Evolutionary conservation across 2,329 filamentous ascomycete species (phyloP).

Genomic region (Leptographium wingfieldii): DNA sequence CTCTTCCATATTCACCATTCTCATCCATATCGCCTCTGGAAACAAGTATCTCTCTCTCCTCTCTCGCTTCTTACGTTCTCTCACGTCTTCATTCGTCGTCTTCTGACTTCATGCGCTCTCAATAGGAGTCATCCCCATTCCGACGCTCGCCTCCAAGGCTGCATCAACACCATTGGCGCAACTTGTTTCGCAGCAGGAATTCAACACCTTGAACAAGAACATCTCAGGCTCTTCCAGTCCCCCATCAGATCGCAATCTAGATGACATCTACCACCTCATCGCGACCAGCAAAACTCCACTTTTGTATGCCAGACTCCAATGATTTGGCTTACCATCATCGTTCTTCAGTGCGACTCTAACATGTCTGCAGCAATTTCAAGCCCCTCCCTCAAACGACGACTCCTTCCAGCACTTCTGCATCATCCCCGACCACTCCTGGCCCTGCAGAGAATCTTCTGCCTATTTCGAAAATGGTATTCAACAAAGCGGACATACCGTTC

Average conservation of each 20-base stretch:
- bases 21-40: slow-evolving; percentile 70
- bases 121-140: slow-evolving; percentile 53
- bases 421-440: slow-evolving; percentile 17
- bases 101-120: background rate
- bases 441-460: slow-evolving; percentile 34
- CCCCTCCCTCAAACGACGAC: slow-evolving; percentile 22
- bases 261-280: slow-evolving; percentile 63
- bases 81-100: background rate
- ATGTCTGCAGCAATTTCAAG: slow-evolving; percentile 41
- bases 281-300: slow-evolving; percentile 53
- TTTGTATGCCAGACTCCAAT: slow-evolving; percentile 35
- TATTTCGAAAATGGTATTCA: slow-evolving; percentile 35
- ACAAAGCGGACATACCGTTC: slow-evolving; percentile 28
- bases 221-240: slow-evolving; percentile 25
- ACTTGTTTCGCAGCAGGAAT: slow-evolving; percentile 38
- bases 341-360: background rate
- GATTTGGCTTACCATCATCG: background rate
- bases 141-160: slow-evolving; percentile 44
- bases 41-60: slow-evolving; percentile 40
- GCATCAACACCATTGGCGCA: slow-evolving; percentile 37
- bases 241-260: slow-evolving; percentile 47
- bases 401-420: slow-evolving; percentile 12
- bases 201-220: slow-evolving; percentile 62
- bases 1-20: slow-evolving; percentile 70
- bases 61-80: slow-evolving; percentile 8